phyloP scores from a whole-genome alignment of 495 filamentous ascomycete species.

The Coniosporium apollinis region DNA sequence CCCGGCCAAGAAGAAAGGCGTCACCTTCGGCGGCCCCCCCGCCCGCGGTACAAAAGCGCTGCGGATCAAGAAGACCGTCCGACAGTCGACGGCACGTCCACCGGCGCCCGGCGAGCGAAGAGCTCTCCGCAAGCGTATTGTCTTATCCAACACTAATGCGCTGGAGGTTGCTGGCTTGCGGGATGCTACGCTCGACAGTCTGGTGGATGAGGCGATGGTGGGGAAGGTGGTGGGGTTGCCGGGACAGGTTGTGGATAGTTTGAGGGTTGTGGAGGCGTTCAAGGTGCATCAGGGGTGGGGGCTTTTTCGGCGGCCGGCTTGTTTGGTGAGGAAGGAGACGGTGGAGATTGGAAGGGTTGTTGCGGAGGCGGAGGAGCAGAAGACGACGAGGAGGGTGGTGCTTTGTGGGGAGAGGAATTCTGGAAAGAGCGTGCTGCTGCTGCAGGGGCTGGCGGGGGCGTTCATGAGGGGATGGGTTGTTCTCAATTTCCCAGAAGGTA shows the following conservation, averaged over 20 bases:
- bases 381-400: slow-evolving; percentile 45
- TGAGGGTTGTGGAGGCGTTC: slow-evolving; percentile 75
- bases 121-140: slow-evolving; percentile 68
- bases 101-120: slow-evolving; percentile 68
- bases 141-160: slow-evolving; percentile 87
- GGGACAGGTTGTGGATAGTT: slow-evolving; percentile 51
- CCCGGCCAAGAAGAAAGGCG: background rate
- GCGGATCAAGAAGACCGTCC: slow-evolving; percentile 7
- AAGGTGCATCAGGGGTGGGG: slow-evolving; percentile 81
- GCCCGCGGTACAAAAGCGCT: slow-evolving; percentile 1
- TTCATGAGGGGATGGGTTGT: slow-evolving; percentile 78
- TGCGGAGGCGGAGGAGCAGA: slow-evolving; percentile 29
- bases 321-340: slow-evolving; percentile 58
- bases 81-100: slow-evolving; percentile 22
- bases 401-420: slow-evolving; percentile 54
- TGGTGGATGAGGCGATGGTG: slow-evolving; percentile 20
- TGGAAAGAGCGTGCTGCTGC: slow-evolving; percentile 72
- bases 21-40: background rate
- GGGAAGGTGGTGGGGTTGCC: slow-evolving; percentile 53
- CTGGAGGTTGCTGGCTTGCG: slow-evolving; percentile 49
- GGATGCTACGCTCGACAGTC: slow-evolving; percentile 38
- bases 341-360: slow-evolving; percentile 50
- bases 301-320: slow-evolving; percentile 64
- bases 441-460: slow-evolving; percentile 73
- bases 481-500: slow-evolving; percentile 82